A percentile compares a stretch with the other conserved stretches of the same genome.
Conservation (phyloP, 192 early-diverging fungal genomes). For the Coemansia sp. region DNA sequence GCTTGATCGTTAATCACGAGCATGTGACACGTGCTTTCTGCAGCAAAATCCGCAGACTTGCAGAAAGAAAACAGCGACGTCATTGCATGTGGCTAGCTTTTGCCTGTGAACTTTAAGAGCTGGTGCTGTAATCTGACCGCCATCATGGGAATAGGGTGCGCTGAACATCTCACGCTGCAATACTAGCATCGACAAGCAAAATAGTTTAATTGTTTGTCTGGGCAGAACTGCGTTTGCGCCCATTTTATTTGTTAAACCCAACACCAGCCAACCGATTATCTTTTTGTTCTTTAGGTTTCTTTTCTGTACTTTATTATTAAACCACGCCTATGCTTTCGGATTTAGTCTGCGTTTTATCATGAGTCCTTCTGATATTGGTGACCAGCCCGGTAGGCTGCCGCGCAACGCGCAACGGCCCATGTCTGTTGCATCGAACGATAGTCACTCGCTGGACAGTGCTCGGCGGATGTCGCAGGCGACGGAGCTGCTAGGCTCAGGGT, state of each 20-base stretch:
- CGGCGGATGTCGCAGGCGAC: constrained; percentile 29
- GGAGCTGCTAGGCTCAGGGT: constrained; percentile 30
- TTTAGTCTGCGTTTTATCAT: neutral
- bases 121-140: neutral
- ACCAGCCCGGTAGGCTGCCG: constrained; percentile 24
- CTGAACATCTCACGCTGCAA: neutral
- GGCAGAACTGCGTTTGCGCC: neutral
- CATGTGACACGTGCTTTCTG: too few species aligned
- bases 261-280: neutral
- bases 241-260: neutral
- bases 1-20: too few species aligned
- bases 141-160: neutral
- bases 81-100: too few species aligned
- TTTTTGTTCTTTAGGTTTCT: neutral
- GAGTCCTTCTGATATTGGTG: constrained; percentile 5
- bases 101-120: neutral
- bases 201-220: neutral
- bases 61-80: too few species aligned
- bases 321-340: neutral
- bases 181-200: too few species aligned
- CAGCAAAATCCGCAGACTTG: too few species aligned
- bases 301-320: neutral
- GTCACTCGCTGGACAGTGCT: constrained; percentile 13
- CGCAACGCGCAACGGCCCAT: constrained; percentile 35
- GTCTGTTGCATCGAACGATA: constrained; percentile 13